These are phyloP conservation scores for Chamaecyparis obtusa DNA, from an alignment of 75 land plant species.

Conservation along the genomic window DNA sequence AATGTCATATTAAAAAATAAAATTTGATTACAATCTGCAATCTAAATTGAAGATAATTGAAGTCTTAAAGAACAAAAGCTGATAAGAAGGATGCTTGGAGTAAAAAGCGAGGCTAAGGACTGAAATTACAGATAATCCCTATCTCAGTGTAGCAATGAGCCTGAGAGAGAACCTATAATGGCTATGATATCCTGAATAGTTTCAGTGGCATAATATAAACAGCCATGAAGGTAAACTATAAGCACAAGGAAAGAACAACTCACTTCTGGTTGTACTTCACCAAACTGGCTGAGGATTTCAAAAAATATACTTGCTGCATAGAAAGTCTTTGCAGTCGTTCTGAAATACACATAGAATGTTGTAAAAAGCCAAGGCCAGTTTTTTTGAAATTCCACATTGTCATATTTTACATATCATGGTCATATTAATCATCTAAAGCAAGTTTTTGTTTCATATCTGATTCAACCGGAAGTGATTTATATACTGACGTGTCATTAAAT, in stretches of 20 bases:
- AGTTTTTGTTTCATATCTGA: not conserved
- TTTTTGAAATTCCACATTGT: not conserved
- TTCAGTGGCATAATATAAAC: not conserved
- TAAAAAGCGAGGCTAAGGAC: not conserved
- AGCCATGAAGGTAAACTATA: not conserved
- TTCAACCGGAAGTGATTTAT: not conserved
- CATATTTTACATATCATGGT: not conserved
- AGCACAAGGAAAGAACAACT: constrained; percentile 9
- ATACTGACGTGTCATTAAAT: not conserved
- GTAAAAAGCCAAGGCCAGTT: not conserved
- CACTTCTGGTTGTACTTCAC: constrained; percentile 90
- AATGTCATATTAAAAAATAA: not conserved
- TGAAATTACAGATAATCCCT: not conserved
- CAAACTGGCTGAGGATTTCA: constrained; percentile 92
- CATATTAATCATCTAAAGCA: not conserved
- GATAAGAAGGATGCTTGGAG: not conserved
- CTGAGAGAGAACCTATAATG: too few species aligned
- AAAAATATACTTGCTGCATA: constrained; percentile 98
- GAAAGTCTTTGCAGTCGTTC: constrained; percentile 95
- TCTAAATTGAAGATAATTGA: not conserved
- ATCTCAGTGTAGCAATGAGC: not conserved
- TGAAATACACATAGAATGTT: constrained; percentile 27
- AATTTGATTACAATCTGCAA: not conserved
- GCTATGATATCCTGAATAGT: not conserved
- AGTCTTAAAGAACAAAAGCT: not conserved